phyloP scores from a whole-genome alignment of 768 basidiomycete genomes.

The Ephemerocybe angulata region DNA sequence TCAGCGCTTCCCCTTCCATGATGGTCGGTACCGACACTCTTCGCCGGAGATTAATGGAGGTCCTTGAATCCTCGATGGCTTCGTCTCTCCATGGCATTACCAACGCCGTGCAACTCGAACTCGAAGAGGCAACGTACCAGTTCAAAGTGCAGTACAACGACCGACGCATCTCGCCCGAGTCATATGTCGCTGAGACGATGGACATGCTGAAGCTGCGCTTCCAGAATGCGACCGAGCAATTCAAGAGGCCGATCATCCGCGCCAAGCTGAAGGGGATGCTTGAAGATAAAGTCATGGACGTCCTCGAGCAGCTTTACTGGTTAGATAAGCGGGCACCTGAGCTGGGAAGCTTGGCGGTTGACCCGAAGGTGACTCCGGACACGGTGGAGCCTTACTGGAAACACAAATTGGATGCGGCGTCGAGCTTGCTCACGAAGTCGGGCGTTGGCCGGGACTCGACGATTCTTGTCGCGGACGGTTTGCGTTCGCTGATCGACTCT shows the following conservation, averaged over 20 bases:
- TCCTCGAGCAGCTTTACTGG: constrained; percentile 97
- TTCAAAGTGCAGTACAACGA: constrained; percentile 99
- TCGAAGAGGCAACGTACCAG: constrained; percentile 96
- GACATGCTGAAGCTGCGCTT: constrained; percentile 89
- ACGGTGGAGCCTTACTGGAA: constrained; percentile 90
- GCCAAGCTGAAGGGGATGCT: constrained; percentile 87
- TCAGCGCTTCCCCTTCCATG: constrained; percentile 57
- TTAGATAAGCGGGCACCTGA: constrained; percentile 82
- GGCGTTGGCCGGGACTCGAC: constrained; percentile 95
- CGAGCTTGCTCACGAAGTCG: constrained; percentile 89
- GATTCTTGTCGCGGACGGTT: constrained; percentile 88
- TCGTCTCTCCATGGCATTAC: constrained; percentile 93
- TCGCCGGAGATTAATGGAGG: constrained; percentile 89
- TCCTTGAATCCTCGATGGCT: constrained; percentile 96
- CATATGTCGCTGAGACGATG: constrained; percentile 96
- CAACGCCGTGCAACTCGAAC: constrained; percentile 94
- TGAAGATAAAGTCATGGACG: constrained; percentile 95
- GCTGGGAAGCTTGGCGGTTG: constrained; percentile 63
- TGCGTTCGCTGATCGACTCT: constrained; percentile 85
- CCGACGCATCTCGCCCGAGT: constrained; percentile 88
- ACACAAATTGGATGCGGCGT: constrained; percentile 94
- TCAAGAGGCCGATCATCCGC: constrained; percentile 86
- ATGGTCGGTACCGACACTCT: constrained; percentile 93
- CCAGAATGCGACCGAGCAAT: constrained; percentile 79
- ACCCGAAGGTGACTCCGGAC: constrained; percentile 65